Evolutionary conservation across 441 rosid genomes (phyloP), one percentile per base, ranked within the genome.

Genomic region (Populus tomentosa): DNA sequence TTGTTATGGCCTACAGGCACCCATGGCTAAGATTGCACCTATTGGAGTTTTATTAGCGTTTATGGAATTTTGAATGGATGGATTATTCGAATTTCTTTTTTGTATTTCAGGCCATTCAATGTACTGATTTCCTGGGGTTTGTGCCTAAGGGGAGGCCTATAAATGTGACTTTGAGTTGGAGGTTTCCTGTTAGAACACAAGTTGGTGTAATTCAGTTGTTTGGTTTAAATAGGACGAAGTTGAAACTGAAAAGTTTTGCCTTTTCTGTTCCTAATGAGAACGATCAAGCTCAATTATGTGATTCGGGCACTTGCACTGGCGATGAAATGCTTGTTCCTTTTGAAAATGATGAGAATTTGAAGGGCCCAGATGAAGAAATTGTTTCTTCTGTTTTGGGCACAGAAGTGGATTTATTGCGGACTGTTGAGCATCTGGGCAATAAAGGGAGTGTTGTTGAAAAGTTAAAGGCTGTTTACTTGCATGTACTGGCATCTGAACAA

Each of bases 401-500:
- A n/a, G 81, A 82, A 64, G 70, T 78, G 46, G 73, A 32, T 33
- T 20, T 80, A 75, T 84, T 81, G 77, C 71, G 72, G 71, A 79
- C 73, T 74, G 62, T 21, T 69, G 88, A 80, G 72, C 78, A 82
- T 80, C 67, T 69, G 21, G 69, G 64, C 16, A 66, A 80, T 69
- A 56, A 75, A 77, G 80, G 80, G 75, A 74, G 79, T 79, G 78
- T 91, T 75, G 84, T 88, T 3, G 86, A 84, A 14, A 87, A 88
- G 85, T 82, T 89, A 33, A 86, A 82, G 76, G 92, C 90, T 78
- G 83, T 89, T 79, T 83, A 76, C 70, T 88, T 90, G 42, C 92
- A 88, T 82, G 81, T 87, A 5, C 80, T 88, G 76, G 93, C 95
- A 63, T 85, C 93, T 23, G 91, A 87, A 78, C 88, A 80, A 78